phyloP scores from a whole-genome alignment of 768 basidiomycete genomes.

The Boletus barrowsii region DNA sequence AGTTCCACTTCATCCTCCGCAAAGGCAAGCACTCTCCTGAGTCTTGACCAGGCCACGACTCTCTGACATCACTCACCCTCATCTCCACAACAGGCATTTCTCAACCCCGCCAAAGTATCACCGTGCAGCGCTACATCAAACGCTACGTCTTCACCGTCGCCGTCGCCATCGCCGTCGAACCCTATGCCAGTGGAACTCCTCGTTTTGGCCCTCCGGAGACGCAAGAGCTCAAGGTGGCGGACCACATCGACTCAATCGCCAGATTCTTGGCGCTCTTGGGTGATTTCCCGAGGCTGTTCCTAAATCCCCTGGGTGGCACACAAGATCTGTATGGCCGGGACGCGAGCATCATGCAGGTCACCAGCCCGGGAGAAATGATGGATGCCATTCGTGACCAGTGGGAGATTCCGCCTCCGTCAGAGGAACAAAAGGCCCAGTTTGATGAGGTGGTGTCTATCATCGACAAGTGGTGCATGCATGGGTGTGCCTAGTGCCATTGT shows the following conservation, averaged over 20 bases:
- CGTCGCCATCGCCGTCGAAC: conserved; percentile 18
- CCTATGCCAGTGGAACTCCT: no score
- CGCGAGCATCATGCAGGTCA: conserved; percentile 59
- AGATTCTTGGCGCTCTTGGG: conserved; percentile 60
- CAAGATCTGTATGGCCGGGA: conserved; percentile 72
- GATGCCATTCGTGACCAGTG: conserved; percentile 26
- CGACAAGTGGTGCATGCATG: conserved; percentile 36
- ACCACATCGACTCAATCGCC: background rate
- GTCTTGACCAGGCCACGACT: no score
- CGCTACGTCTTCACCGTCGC: conserved; percentile 44
- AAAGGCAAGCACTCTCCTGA: conserved; percentile 40
- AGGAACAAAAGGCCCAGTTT: conserved; percentile 66
- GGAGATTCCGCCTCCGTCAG: conserved; percentile 42
- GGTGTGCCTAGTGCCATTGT: no score
- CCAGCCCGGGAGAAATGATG: background rate
- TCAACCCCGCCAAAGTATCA: conserved; percentile 32
- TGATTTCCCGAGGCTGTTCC: conserved; percentile 29
- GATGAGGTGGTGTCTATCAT: conserved; percentile 70
- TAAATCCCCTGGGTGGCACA: no score
- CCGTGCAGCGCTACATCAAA: conserved; percentile 28
- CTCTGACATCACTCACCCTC: background rate
- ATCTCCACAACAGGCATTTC: conserved; percentile 20
- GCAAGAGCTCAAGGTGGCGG: conserved; percentile 39
- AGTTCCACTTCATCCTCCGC: conserved; percentile 37
- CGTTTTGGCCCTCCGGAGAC: conserved; percentile 44